Evolutionary conservation across 2,329 filamentous ascomycete genomes (phyloP).

Genomic region (Phoma sp.): DNA sequence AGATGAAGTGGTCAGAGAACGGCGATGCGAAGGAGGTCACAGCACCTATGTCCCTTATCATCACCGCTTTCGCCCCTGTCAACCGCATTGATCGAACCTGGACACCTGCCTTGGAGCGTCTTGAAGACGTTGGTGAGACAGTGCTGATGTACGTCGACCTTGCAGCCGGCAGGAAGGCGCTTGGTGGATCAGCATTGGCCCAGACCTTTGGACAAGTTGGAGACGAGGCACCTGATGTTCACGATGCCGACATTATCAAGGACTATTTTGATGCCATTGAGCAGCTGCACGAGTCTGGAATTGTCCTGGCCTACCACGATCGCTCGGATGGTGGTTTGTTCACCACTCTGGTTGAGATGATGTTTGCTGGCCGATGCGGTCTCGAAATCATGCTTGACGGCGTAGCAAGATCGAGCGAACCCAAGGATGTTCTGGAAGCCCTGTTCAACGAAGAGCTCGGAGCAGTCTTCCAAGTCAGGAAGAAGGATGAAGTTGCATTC

Average conservation of each 20-base stretch:
- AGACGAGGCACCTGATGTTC: conserved; percentile 83
- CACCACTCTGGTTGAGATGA: conserved; percentile 94
- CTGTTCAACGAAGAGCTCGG: conserved; percentile 97
- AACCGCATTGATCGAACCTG: conserved; percentile 85
- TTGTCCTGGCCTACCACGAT: conserved; percentile 94
- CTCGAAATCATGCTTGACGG: conserved; percentile 84
- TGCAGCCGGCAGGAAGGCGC: conserved; percentile 76
- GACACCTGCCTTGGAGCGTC: conserved; percentile 85
- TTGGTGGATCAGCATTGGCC: conserved; percentile 90
- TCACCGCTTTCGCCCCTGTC: conserved; percentile 89
- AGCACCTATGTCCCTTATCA: conserved; percentile 87
- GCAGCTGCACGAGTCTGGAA: conserved; percentile 68
- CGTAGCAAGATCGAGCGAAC: conserved; percentile 67
- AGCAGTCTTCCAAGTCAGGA: conserved; percentile 92
- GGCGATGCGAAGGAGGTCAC: conserved; percentile 81
- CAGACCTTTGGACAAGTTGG: conserved; percentile 90
- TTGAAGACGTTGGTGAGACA: conserved; percentile 88
- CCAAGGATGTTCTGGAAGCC: conserved; percentile 72
- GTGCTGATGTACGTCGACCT: conserved; percentile 91
- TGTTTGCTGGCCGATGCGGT: conserved; percentile 93
- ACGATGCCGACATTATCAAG: conserved; percentile 78
- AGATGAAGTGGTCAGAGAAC: conserved; percentile 82
- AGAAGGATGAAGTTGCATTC: conserved; percentile 83
- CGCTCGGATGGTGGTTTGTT: conserved; percentile 91
- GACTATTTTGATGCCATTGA: conserved; percentile 92